Evolutionary conservation across 1,284 basidiomycete genomes (phyloP).

Genomic region (Neonothopanus nambi): DNA sequence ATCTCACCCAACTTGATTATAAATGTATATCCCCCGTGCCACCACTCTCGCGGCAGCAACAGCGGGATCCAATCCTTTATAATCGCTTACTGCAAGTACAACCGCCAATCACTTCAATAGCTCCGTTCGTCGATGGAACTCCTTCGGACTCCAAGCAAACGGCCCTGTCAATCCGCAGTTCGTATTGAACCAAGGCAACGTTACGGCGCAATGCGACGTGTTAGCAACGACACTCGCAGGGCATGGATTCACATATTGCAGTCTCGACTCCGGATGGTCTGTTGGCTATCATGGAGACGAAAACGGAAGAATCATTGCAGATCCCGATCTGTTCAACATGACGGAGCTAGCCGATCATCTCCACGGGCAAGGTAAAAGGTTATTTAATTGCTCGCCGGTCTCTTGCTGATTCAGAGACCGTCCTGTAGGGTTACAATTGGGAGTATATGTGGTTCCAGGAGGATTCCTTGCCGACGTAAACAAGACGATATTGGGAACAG

Average conservation of each 20-base stretch:
- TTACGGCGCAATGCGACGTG: slow-evolving; percentile 9
- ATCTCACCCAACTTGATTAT: neutral
- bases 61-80: slow-evolving; percentile 6
- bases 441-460: slow-evolving; percentile 16
- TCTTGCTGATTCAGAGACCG: neutral
- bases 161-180: slow-evolving; percentile 5
- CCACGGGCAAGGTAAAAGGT: slow-evolving; percentile 8
- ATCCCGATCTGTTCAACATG: slow-evolving; percentile 11
- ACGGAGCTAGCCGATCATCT: slow-evolving; percentile 14
- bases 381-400: neutral
- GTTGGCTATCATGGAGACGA: slow-evolving; percentile 14
- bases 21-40: slow-evolving; percentile 12
- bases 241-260: slow-evolving; percentile 4
- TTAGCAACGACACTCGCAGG: slow-evolving; percentile 2
- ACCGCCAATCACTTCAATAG: slow-evolving; percentile 7
- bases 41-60: slow-evolving; percentile 1
- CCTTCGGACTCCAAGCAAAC: slow-evolving; percentile 12
- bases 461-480: slow-evolving; percentile 13
- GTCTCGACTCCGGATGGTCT: slow-evolving; percentile 19
- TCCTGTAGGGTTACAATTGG: slow-evolving; percentile 8
- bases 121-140: slow-evolving; percentile 11
- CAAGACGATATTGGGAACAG: slow-evolving; percentile 13
- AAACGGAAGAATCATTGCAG: slow-evolving; percentile 13
- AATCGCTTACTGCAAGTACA: slow-evolving; percentile 4
- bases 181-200: slow-evolving; percentile 6